Conservation (phyloP, 345 rosid genomes). For the Pistacia atlantica region DNA sequence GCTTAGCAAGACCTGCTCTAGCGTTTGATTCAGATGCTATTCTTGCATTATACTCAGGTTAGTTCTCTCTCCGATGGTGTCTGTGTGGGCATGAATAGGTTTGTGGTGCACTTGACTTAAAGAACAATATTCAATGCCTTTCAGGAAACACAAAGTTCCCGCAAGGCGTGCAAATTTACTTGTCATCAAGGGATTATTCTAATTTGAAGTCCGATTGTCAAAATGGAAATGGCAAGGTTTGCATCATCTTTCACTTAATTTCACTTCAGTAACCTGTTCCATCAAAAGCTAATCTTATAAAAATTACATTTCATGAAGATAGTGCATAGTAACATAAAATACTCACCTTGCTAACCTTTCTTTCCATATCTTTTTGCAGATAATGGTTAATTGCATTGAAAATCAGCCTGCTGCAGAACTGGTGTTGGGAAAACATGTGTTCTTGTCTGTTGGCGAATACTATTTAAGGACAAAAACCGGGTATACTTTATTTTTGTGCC, state of each 20-base stretch:
- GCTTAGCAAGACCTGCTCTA: conserved; percentile 64
- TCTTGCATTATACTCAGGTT: conserved; percentile 63
- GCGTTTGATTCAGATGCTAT: conserved; percentile 59
- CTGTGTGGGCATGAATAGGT: not conserved
- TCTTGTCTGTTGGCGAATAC: conserved; percentile 60
- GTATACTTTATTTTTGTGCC: not conserved
- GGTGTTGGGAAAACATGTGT: conserved; percentile 58
- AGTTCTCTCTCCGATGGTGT: conserved; percentile 6
- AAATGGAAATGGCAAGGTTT: conserved; percentile 72
- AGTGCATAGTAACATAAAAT: not conserved
- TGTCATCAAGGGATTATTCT: conserved; percentile 71
- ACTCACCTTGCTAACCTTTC: not conserved
- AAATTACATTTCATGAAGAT: not conserved
- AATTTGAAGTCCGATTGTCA: conserved; percentile 77
- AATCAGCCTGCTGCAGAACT: conserved; percentile 51
- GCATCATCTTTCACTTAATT: not conserved
- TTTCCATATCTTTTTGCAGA: conserved; percentile 36
- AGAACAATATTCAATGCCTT: conserved; percentile 21
- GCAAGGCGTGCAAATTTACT: conserved; percentile 54
- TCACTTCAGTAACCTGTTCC: not conserved
- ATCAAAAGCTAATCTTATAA: not conserved
- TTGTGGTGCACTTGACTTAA: not conserved
- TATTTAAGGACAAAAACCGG: conserved; percentile 23
- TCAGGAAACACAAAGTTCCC: conserved; percentile 68
- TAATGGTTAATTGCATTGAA: conserved; percentile 57